phyloP scores from a whole-genome alignment of 345 rosid species.

The Brassica carinata region DNA sequence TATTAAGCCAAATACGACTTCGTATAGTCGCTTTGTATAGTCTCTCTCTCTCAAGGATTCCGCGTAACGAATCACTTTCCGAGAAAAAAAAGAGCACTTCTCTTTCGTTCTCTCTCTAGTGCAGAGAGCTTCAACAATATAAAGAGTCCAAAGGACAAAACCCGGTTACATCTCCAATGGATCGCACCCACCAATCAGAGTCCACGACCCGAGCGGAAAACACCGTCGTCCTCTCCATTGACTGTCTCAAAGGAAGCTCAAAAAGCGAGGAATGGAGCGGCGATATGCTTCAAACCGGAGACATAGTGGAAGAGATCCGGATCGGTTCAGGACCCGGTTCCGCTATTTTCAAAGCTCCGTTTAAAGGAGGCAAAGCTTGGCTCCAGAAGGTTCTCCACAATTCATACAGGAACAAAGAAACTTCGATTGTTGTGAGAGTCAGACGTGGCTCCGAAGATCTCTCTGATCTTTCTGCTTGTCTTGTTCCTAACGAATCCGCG shows the following conservation, averaged over 20 bases:
- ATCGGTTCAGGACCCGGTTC: constrained; percentile 67
- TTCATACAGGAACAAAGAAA: constrained; percentile 73
- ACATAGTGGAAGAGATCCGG: constrained; percentile 84
- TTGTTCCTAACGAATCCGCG: constrained; percentile 78
- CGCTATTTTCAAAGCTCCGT: constrained; percentile 58
- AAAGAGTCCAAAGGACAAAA: neutral
- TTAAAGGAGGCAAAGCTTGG: constrained; percentile 80
- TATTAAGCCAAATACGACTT: neutral
- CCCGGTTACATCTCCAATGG: constrained; percentile 42
- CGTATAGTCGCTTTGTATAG: neutral
- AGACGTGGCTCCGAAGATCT: constrained; percentile 70
- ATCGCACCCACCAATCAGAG: constrained; percentile 51
- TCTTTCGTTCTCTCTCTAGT: neutral
- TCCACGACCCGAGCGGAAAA: constrained; percentile 45
- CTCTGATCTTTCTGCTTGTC: constrained; percentile 82
- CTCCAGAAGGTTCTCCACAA: constrained; percentile 75
- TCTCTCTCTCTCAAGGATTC: neutral
- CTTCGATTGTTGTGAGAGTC: constrained; percentile 71
- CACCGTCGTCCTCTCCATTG: constrained; percentile 66
- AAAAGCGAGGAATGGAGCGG: constrained; percentile 94
- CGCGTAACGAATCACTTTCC: neutral
- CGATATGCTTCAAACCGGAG: constrained; percentile 95
- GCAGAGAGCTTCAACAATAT: neutral
- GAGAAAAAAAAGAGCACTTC: neutral
- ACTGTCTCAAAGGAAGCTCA: constrained; percentile 83